Percentiles rank a stretch among this genome's conserved stretches.
phyloP scores from a whole-genome alignment of 371 early-diverging fungal genomes.

The Rhizomucor miehei region DNA sequence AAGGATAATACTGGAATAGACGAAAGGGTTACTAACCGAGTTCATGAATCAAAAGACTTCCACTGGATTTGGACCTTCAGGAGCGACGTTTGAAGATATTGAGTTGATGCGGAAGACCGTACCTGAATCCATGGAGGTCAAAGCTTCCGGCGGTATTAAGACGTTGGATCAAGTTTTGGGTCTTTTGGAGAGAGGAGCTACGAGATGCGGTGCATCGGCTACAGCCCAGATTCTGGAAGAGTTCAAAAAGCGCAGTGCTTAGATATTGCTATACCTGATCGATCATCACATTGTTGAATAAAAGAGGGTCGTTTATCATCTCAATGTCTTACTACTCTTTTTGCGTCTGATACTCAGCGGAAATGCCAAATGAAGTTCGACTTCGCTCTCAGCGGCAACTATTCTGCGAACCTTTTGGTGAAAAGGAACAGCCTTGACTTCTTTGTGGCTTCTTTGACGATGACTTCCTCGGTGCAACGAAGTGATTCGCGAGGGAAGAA shows the following conservation, averaged over 20 bases:
- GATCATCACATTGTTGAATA: too few species aligned
- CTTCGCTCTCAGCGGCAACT: too few species aligned
- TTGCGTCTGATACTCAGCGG: too few species aligned
- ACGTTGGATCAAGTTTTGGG: slow-evolving; percentile 58
- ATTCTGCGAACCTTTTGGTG: too few species aligned
- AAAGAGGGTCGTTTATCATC: too few species aligned
- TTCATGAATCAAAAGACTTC: slow-evolving; percentile 49
- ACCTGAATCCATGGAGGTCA: slow-evolving; percentile 47
- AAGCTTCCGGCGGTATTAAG: slow-evolving; percentile 68
- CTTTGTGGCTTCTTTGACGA: not conserved
- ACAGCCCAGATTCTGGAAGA: slow-evolving; percentile 60
- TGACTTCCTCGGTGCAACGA: not conserved
- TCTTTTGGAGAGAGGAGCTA: slow-evolving; percentile 57
- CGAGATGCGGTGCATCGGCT: slow-evolving; percentile 62
- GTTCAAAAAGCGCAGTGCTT: slow-evolving; percentile 30
- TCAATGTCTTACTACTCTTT: too few species aligned
- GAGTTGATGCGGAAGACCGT: slow-evolving; percentile 54
- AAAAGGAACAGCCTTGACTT: too few species aligned
- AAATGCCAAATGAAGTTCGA: too few species aligned
- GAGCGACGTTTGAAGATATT: slow-evolving; percentile 55
- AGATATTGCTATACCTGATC: too few species aligned
- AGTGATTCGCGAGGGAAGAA: slow-evolving; percentile 14
- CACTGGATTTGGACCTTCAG: slow-evolving; percentile 62
- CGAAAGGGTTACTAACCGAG: too few species aligned
- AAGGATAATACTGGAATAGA: too few species aligned